Base-by-base conservation (phyloP, 805 yeast species). In the Vanderwaltozyma tropicalis region DNA sequence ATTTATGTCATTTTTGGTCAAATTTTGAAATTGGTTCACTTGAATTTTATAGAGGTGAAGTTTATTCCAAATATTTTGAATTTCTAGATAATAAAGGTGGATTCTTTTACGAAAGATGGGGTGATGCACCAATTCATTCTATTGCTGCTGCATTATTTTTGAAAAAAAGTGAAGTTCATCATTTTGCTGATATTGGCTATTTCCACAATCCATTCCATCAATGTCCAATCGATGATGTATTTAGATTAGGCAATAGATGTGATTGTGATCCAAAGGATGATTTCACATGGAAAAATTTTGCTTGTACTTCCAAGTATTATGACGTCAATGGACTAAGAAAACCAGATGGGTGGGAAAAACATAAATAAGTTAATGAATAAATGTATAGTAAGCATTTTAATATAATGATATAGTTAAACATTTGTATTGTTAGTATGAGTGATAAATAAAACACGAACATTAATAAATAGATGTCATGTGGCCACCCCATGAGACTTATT, bases 61-160 rank as follows among this genome's bases (percentile, higher is more conserved):
- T 79, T 12, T 86, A 86, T 61, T 59, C 66, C 22, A 71, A 69
- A 34, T 83, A 76, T 59, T 81, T 84, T 45, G 76, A 78, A 16
- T 64, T 71, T 50, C 68, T 83, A 43, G 92, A 85, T 53, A 60
- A 65, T 32, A 64, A 78, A 1, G 88, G 94, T 42, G 94, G 94
- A 4, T 80, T 87, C 56, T 86, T 81, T 66, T 86, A 86, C 61
- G 86, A 81, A 61, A 70, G 92, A 55, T 86, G 95, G 89, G 94
- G 94, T 42, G 95, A 85, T 59, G 95, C 94, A 18, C 94, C 94
- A 14, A 78, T 84, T 34, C 88, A 83, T 56, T 78, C 88, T 9
- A 76, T 84, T 46, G 94, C 87, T 15, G 89, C 78, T 18, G 66
- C 88, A 11, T 63, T 85, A 42, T 79, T 85, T 62, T 55, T 82